phyloP scores from a whole-genome alignment of 1,284 basidiomycete species.

The Cryptococcus hybrid region DNA sequence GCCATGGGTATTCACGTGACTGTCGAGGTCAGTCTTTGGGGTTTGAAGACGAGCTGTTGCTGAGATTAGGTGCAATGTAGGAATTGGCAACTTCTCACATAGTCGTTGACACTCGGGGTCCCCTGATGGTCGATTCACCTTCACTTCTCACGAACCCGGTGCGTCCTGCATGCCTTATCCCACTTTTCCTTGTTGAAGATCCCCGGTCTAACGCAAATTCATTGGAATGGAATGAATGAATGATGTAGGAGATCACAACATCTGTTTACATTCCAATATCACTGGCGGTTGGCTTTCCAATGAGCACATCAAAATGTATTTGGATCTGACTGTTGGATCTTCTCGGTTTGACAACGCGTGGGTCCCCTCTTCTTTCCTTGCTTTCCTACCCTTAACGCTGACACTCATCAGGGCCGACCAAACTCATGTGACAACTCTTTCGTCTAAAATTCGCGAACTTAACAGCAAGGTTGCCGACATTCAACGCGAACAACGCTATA shows the following conservation, averaged over 20 bases:
- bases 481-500: slow-evolving; percentile 94
- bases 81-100: slow-evolving; percentile 31
- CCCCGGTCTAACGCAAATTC: background rate
- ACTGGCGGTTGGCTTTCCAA: slow-evolving; percentile 75
- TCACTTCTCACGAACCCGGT: slow-evolving; percentile 86
- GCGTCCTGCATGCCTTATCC: slow-evolving; percentile 3
- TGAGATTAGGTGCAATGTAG: slow-evolving; percentile 11
- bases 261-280: slow-evolving; percentile 89
- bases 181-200: background rate
- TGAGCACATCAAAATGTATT: slow-evolving; percentile 89
- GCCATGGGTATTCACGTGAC: slow-evolving; percentile 85
- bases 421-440: slow-evolving; percentile 81
- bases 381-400: background rate
- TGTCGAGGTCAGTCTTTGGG: slow-evolving; percentile 65
- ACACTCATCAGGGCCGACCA: slow-evolving; percentile 57
- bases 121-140: slow-evolving; percentile 92
- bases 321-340: slow-evolving; percentile 88
- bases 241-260: slow-evolving; percentile 78
- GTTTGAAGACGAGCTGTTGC: background rate
- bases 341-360: slow-evolving; percentile 77
- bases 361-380: slow-evolving; percentile 10
- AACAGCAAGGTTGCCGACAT: slow-evolving; percentile 93
- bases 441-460: slow-evolving; percentile 81
- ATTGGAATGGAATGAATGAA: background rate
- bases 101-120: slow-evolving; percentile 84